phyloP scores from a whole-genome alignment of 2,329 filamentous ascomycete genomes.

The Alternaria tenuissima region DNA sequence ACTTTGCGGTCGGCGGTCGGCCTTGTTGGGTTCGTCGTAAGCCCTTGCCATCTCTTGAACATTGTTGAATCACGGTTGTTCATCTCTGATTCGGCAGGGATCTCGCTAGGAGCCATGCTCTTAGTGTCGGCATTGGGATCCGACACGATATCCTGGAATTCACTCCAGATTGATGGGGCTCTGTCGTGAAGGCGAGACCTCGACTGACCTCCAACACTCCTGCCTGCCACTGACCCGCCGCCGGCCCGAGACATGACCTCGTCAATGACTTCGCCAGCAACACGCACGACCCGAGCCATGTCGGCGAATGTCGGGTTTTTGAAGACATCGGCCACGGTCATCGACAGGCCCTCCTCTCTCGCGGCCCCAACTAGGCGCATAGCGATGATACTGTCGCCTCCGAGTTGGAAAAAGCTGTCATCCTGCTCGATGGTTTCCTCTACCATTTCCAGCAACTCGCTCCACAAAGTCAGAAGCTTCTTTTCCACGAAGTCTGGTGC shows the following conservation, averaged over 20 bases:
- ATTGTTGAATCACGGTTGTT: slow-evolving; percentile 21
- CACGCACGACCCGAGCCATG: slow-evolving; percentile 45
- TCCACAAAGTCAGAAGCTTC: slow-evolving; percentile 44
- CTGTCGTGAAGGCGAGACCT: slow-evolving; percentile 29
- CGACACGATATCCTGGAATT: slow-evolving; percentile 43
- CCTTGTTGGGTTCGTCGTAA: slow-evolving; percentile 15
- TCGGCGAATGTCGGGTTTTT: slow-evolving; percentile 46
- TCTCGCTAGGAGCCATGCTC: slow-evolving; percentile 12
- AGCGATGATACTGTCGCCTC: slow-evolving; percentile 46
- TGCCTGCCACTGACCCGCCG: slow-evolving; percentile 25
- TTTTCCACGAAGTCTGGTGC: slow-evolving; percentile 46
- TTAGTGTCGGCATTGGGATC: slow-evolving; percentile 32
- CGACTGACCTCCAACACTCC: slow-evolving; percentile 25
- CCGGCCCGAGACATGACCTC: slow-evolving; percentile 46
- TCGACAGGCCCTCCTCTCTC: slow-evolving; percentile 43
- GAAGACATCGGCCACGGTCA: slow-evolving; percentile 49
- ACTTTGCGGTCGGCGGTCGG: slow-evolving; percentile 20
- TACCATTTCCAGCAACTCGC: slow-evolving; percentile 44
- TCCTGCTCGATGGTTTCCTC: slow-evolving; percentile 45
- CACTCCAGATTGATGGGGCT: slow-evolving; percentile 37
- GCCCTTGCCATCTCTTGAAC: slow-evolving; percentile 42
- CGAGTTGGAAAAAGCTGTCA: slow-evolving; percentile 46
- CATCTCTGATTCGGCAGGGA: slow-evolving; percentile 20
- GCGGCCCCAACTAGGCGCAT: slow-evolving; percentile 47
- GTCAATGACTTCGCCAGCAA: slow-evolving; percentile 46